Conservation (phyloP, 176 grass and related monocot species). For the Carex cristatella region DNA sequence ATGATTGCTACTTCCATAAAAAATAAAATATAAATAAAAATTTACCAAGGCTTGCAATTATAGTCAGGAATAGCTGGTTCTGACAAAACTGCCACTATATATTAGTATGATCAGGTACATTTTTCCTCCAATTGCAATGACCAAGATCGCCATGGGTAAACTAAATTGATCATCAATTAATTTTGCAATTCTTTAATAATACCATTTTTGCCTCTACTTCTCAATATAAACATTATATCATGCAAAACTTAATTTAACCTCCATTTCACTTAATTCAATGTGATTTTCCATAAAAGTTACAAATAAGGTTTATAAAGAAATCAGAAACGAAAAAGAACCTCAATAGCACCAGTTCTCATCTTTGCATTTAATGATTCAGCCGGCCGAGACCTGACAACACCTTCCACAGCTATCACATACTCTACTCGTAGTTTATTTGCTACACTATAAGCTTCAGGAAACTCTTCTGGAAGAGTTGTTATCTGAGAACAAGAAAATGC, state of each 20-base stretch:
- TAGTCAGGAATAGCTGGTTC: not conserved
- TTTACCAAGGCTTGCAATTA: not conserved
- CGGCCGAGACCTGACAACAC: slow-evolving; percentile 47
- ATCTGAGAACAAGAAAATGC: slow-evolving; percentile 34
- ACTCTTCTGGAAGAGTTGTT: slow-evolving; percentile 63
- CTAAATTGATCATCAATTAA: not conserved
- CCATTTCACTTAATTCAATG: not conserved
- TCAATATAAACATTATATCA: not conserved
- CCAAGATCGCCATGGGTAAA: not conserved
- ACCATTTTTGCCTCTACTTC: not conserved
- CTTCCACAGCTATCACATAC: slow-evolving; percentile 80
- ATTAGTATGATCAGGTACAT: not conserved
- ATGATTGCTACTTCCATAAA: not conserved
- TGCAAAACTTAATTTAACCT: not conserved
- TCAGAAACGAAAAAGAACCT: slow-evolving; percentile 34
- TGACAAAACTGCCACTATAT: not conserved
- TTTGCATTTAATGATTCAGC: slow-evolving; percentile 68
- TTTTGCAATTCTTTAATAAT: not conserved
- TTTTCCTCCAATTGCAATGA: not conserved
- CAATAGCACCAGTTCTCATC: slow-evolving; percentile 88
- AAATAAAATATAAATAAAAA: not conserved
- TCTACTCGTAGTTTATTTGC: slow-evolving; percentile 85
- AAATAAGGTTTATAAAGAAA: not conserved
- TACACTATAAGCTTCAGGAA: slow-evolving; percentile 50
- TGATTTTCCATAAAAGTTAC: not conserved